Evolutionary conservation across 208 protist genomes (phyloP).

Genomic region (Crithidia sp.): DNA sequence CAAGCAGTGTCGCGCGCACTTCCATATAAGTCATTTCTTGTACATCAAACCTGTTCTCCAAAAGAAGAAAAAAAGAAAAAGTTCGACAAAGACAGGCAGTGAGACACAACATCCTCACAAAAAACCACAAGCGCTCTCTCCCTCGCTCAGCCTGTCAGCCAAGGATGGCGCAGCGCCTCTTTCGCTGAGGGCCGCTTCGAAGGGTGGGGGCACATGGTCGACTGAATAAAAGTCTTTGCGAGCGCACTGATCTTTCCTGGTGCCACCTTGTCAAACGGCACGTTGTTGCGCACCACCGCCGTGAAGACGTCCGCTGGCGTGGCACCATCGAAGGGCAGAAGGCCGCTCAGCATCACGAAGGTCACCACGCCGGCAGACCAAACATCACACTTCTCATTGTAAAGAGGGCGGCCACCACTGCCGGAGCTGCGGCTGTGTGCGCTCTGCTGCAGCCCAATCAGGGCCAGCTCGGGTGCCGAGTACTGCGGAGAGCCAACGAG

Average conservation of each 20-base stretch:
- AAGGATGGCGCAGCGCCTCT: constrained; percentile 69
- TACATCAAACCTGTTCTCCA: neutral
- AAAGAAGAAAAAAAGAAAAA: neutral
- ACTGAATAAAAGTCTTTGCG: constrained; percentile 62
- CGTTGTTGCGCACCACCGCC: constrained; percentile 49
- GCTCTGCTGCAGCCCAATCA: constrained; percentile 62
- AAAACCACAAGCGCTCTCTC: neutral
- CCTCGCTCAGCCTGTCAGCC: constrained; percentile 34
- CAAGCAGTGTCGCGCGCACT: neutral
- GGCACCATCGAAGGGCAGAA: constrained; percentile 79
- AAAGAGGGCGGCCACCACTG: constrained; percentile 42
- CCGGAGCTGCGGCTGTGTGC: constrained; percentile 1
- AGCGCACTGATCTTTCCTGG: constrained; percentile 37
- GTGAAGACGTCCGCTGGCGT: constrained; percentile 71
- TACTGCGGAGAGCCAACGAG: constrained; percentile 87
- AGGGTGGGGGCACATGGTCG: constrained; percentile 62
- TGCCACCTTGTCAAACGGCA: constrained; percentile 70
- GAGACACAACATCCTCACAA: too few species aligned
- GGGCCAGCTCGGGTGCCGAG: constrained; percentile 80
- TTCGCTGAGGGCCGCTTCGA: constrained; percentile 61
- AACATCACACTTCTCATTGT: constrained; percentile 91
- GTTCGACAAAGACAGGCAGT: too few species aligned
- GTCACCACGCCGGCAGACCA: constrained; percentile 89
- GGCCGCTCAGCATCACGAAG: constrained; percentile 84
- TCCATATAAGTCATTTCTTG: too few species aligned